These are phyloP conservation scores for Vitis riparia DNA, from an alignment of 164 flowering plant genomes.

Conservation along the genomic window DNA sequence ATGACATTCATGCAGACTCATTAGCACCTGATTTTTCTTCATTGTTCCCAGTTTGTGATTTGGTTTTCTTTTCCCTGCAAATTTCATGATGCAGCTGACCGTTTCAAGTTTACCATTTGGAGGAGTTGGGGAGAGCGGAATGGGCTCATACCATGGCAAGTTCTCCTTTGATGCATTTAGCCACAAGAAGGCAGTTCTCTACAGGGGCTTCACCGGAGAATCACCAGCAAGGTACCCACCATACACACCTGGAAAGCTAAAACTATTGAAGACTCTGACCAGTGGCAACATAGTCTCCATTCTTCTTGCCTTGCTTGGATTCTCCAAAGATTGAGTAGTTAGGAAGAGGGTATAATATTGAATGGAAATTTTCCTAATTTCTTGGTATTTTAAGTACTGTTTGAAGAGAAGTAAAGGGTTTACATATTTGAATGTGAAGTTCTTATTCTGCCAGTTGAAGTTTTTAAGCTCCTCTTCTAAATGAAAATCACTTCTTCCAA, in stretches of 20 bases:
- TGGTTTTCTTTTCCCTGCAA: not conserved
- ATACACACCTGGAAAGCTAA: conserved; percentile 25
- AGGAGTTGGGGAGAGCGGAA: conserved; percentile 50
- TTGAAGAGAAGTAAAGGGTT: not conserved
- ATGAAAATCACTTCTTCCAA: no score
- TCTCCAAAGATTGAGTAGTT: conserved; percentile 13
- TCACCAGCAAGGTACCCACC: conserved; percentile 36
- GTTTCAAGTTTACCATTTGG: conserved; percentile 32
- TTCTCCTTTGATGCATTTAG: conserved; percentile 42
- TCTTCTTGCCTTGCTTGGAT: conserved; percentile 35
- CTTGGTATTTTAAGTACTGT: not conserved
- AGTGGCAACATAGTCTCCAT: conserved; percentile 28
- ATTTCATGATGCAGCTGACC: conserved; percentile 23
- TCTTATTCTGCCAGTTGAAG: no score
- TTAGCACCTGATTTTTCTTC: not conserved
- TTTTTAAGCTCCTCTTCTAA: no score
- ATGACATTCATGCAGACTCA: no score
- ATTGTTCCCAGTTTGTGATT: not conserved
- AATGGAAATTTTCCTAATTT: not conserved
- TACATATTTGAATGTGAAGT: no score
- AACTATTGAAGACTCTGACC: conserved; percentile 30
- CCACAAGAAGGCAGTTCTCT: conserved; percentile 37
- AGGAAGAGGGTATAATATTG: not conserved
- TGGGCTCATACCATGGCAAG: conserved; percentile 43
- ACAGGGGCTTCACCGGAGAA: conserved; percentile 33